Evolutionary conservation across 805 yeast genomes (phyloP), one percentile per base, ranked within the genome.

Genomic region (Candida tammaniensis): DNA sequence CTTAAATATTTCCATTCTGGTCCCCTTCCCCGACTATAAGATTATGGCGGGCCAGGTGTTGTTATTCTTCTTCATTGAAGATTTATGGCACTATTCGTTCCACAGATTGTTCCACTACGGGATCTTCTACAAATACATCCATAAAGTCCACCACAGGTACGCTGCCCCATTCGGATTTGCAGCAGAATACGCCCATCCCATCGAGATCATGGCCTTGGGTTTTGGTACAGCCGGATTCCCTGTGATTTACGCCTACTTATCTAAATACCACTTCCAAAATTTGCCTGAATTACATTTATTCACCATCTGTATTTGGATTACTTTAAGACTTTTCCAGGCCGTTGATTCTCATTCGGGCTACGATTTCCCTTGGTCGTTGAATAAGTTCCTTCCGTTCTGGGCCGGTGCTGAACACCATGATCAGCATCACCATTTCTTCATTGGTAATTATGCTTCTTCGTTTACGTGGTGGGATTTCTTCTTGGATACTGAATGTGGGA

Each of bases 341-440:
- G 91, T 91, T 39, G 98, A 91, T 59, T 83, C 97, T 17, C 98
- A 91, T 63, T 88, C 97, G 9, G 98, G 98, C 39, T 93, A 91
- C 64, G 98, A 91, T 59, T 91, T 91, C 78, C 98, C 98, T 44
- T 81, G 94, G 86, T 86, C 96, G 4, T 72, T 91, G 55, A 93
- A 87, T 65, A 87, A 88, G 57, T 79, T 91, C 64, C 58, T 91
- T 42, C 97, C 97, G 31, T 76, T 93, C 66, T 89, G 98, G 97
- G 95, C 97, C 4, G 98, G 98, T 47, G 96, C 97, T 15, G 96
- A 86, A 54, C 98, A 91, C 64, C 98, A 91, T 59, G 98, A 91
- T 63, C 86, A 86, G 64, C 98, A 91, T 59, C 98, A 91, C 61
- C 95, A 86, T 59, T 88, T 83, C 68, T 91, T 91, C 64, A 84